Conservation (phyloP, 352 stramenopile species). For the Phytophthora macrochlamydospora region DNA sequence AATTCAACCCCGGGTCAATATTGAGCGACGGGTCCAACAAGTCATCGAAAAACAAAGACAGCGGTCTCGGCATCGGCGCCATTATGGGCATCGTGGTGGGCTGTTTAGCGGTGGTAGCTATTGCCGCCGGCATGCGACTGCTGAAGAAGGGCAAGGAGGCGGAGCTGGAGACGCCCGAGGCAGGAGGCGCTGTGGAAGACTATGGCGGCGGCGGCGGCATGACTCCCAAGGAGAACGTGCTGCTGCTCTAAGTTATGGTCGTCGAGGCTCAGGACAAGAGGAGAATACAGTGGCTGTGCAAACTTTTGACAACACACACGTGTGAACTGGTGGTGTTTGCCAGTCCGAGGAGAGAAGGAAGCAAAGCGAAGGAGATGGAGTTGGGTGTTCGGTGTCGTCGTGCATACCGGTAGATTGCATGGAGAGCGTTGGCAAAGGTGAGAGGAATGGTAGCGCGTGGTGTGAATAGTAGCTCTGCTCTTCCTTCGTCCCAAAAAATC, state of each 20-base stretch:
- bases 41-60: not conserved
- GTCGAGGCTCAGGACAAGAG: constrained; percentile 20
- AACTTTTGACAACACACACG: constrained; percentile 35
- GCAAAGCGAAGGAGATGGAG: constrained; percentile 14
- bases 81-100: constrained; percentile 71
- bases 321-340: constrained; percentile 19
- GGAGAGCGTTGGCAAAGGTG: constrained; percentile 7
- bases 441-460: constrained; percentile 15
- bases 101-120: constrained; percentile 73
- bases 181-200: constrained; percentile 43
- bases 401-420: constrained; percentile 14
- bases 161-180: constrained; percentile 50
- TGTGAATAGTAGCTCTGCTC: constrained; percentile 39
- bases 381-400: constrained; percentile 36
- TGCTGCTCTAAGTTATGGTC: constrained; percentile 81
- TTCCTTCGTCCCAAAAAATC: not conserved
- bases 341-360: constrained; percentile 15
- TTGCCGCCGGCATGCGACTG: constrained; percentile 68
- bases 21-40: constrained; percentile 27
- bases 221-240: constrained; percentile 83
- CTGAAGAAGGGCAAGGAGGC: constrained; percentile 72
- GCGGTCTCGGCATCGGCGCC: constrained; percentile 37
- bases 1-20: constrained; percentile 42
- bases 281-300: constrained; percentile 43
- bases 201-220: constrained; percentile 70